Evolutionary conservation across 371 early-diverging fungal genomes (phyloP), one percentile per base, ranked within the genome.

Genomic region (Circinella umbellata): DNA sequence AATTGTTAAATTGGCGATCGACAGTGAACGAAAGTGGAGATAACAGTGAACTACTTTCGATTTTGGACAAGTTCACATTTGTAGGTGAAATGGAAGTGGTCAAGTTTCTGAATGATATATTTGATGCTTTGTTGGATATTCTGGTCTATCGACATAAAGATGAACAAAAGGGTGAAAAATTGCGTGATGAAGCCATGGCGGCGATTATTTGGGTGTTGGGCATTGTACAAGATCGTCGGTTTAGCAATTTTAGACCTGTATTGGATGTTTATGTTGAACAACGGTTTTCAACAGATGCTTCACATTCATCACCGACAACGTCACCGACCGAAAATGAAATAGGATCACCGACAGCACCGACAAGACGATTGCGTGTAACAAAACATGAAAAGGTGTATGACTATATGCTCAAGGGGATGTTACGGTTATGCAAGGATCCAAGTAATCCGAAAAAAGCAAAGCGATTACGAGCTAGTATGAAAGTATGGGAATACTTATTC

Each of bases 31-130:
- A 71, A 35, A 66, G 61, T 11, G 46, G 60, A 69, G 68, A 76
- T 63, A 61, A 62, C 17, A 74, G 76, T 36, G 83, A 86, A 36
- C 69, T 93, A n/a, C 65, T 80, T 2, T 63, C 72, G 0, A 80
- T 91, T 1, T 70, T 93, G 59, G 83, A 84, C 70, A 86, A 92
- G 60, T 89, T 91, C 63, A 86, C 84, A 0, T 82, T 87, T 74
- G 85, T 92, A 18, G 89, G 88, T 35, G 91, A 91, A 66, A 73
- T 87, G 38, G 93, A 94, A 71, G 84, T 92, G 9, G 89, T 90
- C 35, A 92, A 91, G 72, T 92, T 92, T 65, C 68, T 91, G 53
- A 82, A 80, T 4, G 84, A 86, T 46, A 88, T 92, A 9, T 80
- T 93, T 74, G 89, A 89, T 70, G 87, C 87, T 1, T 67, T 93